These are phyloP conservation scores for Narthecium ossifragum DNA, from an alignment of 106 monocot species.

Conservation along the genomic window DNA sequence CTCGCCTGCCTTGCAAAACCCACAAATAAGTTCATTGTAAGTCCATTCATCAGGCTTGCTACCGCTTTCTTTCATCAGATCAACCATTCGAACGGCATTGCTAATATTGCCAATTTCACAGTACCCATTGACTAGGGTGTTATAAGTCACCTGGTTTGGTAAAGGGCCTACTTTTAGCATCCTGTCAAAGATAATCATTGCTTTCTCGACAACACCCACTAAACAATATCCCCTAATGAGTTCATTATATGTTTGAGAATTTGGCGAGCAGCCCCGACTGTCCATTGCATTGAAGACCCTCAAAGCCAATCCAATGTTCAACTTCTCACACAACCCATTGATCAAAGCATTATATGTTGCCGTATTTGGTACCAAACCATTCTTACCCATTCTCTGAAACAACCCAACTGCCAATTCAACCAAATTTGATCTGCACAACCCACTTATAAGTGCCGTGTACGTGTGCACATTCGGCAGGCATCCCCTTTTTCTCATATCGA, in stretches of 20 bases:
- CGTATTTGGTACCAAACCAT: slow-evolving; percentile 44
- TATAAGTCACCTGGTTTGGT: slow-evolving; percentile 62
- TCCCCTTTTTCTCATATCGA: slow-evolving; percentile 48
- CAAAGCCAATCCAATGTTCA: slow-evolving; percentile 29
- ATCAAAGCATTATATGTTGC: slow-evolving; percentile 84
- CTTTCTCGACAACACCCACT: slow-evolving; percentile 35
- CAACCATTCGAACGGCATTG: slow-evolving; percentile 61
- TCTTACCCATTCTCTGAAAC: slow-evolving; percentile 54
- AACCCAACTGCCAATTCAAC: slow-evolving; percentile 54
- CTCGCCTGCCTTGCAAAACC: slow-evolving; percentile 54
- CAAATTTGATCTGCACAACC: slow-evolving; percentile 34
- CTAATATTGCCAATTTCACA: slow-evolving; percentile 51
- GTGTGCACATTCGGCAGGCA: slow-evolving; percentile 58
- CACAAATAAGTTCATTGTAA: slow-evolving; percentile 67
- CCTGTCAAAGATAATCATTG: slow-evolving; percentile 61
- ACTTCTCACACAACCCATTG: slow-evolving; percentile 55
- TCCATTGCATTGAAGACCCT: slow-evolving; percentile 57
- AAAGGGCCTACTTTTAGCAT: slow-evolving; percentile 60
- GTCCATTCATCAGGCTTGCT: slow-evolving; percentile 72
- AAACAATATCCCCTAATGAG: slow-evolving; percentile 66
- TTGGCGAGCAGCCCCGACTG: slow-evolving; percentile 28
- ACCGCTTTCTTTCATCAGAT: slow-evolving; percentile 59
- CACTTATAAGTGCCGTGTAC: slow-evolving; percentile 66
- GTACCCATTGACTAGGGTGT: slow-evolving; percentile 69
- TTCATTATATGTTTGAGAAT: slow-evolving; percentile 60